Evolutionary conservation across 2,329 filamentous ascomycete genomes (phyloP).

Genomic region (Aspergillus tanneri): DNA sequence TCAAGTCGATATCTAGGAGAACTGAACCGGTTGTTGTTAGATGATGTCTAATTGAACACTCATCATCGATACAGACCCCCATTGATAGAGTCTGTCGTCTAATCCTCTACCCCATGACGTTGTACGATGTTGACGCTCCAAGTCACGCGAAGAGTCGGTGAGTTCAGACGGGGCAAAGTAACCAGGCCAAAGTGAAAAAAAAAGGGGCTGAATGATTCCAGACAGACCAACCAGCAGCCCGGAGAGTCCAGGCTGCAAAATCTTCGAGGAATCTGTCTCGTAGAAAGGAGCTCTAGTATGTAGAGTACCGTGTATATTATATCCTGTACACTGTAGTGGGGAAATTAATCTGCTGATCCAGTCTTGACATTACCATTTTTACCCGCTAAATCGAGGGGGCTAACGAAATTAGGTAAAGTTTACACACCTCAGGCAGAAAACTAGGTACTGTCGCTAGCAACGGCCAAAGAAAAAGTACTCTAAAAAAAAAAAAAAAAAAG

Average conservation of each 20-base stretch:
- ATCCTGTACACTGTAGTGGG: constrained; percentile 24
- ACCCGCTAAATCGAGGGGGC: not conserved
- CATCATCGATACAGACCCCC: too few relatives aligned
- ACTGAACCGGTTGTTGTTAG: too few relatives aligned
- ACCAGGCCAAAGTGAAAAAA: not conserved
- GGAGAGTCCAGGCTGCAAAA: constrained; percentile 5
- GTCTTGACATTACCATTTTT: constrained; percentile 8
- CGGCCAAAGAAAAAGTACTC: too few relatives aligned
- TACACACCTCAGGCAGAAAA: constrained; percentile 5
- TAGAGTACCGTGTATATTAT: constrained; percentile 26
- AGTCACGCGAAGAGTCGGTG: constrained; percentile 6
- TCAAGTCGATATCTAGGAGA: too few relatives aligned
- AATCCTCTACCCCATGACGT: too few relatives aligned
- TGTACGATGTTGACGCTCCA: too few relatives aligned
- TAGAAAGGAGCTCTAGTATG: constrained; percentile 20
- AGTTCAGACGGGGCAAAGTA: not conserved
- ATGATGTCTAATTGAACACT: too few relatives aligned
- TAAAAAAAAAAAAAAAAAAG: not conserved
- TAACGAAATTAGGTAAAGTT: not conserved
- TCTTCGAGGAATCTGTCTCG: constrained; percentile 7
- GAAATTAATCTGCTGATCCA: constrained; percentile 21
- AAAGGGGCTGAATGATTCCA: not conserved
- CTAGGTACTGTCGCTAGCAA: too few relatives aligned
- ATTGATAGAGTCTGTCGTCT: too few relatives aligned
- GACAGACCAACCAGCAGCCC: not conserved